Percentiles rank a stretch among this genome's conserved stretches.
Evolutionary conservation across 345 rosid species (phyloP).

Genomic region (Clausena lansium): DNA sequence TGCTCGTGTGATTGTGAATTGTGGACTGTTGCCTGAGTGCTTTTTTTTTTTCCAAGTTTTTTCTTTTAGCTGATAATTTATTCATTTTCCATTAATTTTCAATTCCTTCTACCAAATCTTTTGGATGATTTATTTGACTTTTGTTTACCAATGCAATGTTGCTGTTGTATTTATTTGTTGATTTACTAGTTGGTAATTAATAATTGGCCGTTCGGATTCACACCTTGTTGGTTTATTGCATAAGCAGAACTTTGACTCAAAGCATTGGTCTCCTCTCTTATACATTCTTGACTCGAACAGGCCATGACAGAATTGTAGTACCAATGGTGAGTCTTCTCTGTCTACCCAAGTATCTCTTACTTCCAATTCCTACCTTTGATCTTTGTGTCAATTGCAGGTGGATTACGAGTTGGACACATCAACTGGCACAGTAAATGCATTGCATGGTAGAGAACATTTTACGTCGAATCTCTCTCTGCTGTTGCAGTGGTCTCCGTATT

Average conservation of each 20-base stretch:
- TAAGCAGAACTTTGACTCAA: constrained; percentile 56
- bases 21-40: not conserved
- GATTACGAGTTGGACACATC: constrained; percentile 58
- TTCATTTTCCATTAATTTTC: not conserved
- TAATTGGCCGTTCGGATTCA: not conserved
- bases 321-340: constrained; percentile 75
- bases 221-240: constrained; percentile 14
- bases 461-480: constrained; percentile 64
- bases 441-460: constrained; percentile 58
- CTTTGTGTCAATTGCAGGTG: constrained; percentile 47
- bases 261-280: constrained; percentile 91
- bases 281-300: constrained; percentile 69
- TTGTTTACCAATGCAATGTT: not conserved
- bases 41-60: not conserved
- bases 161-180: not conserved
- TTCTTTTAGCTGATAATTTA: not conserved
- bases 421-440: constrained; percentile 36
- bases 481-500: constrained; percentile 87
- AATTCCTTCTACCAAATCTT: not conserved
- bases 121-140: not conserved
- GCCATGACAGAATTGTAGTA: constrained; percentile 84
- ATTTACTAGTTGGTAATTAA: not conserved
- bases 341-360: not conserved
- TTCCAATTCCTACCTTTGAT: constrained; percentile 2
- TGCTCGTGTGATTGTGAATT: not conserved